phyloP scores from a whole-genome alignment of 495 filamentous ascomycete genomes.

The Penicillium arizonense region DNA sequence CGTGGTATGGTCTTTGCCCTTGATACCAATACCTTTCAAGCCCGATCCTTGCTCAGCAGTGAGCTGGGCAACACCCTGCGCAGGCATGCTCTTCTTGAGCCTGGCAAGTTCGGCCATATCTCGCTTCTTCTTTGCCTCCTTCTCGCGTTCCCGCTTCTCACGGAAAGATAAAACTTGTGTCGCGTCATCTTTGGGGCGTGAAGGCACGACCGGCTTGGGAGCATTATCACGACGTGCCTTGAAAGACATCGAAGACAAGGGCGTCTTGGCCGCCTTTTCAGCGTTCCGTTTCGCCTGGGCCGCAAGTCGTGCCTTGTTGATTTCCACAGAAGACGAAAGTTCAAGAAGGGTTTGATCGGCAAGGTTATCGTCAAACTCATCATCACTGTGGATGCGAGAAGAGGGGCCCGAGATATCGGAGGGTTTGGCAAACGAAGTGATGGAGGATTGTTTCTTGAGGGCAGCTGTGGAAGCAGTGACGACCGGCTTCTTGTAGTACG shows the following conservation, averaged over 20 bases:
- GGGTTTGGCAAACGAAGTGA: conserved; percentile 61
- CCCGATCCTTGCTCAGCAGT: conserved; percentile 75
- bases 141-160: conserved; percentile 68
- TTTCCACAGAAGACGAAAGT: conserved; percentile 47
- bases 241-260: conserved; percentile 17
- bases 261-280: conserved; percentile 34
- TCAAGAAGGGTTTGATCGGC: conserved; percentile 43
- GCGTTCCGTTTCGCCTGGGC: conserved; percentile 36
- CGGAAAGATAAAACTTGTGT: conserved; percentile 50
- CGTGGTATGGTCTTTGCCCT: conserved; percentile 73
- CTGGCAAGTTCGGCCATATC: conserved; percentile 66
- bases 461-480: conserved; percentile 44
- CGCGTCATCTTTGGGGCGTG: conserved; percentile 37
- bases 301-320: conserved; percentile 43
- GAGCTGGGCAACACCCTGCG: conserved; percentile 53
- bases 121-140: conserved; percentile 69
- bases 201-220: conserved; percentile 27
- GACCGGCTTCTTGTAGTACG: conserved; percentile 62
- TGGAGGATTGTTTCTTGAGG: conserved; percentile 61
- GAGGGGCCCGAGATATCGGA: conserved; percentile 35
- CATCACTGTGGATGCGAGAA: conserved; percentile 32
- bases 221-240: conserved; percentile 10
- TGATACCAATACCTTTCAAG: conserved; percentile 69
- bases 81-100: conserved; percentile 54
- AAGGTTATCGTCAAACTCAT: conserved; percentile 44